phyloP scores from a whole-genome alignment of 495 filamentous ascomycete genomes.

The Penicillium odoratum region DNA sequence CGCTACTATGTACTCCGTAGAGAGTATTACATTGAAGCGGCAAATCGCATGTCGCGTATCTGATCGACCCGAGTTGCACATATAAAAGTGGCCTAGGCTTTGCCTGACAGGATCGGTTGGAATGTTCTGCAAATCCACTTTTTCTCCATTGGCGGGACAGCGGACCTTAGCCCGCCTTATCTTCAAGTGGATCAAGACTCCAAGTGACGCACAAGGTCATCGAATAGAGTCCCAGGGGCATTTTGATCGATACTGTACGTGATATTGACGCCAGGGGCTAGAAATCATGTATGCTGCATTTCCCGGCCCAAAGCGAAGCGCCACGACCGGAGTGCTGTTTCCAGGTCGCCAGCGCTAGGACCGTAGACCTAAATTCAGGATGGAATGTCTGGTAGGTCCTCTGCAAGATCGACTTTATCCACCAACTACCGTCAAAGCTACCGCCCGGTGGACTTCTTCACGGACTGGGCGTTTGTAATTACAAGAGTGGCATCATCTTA shows the following conservation, averaged over 20 bases:
- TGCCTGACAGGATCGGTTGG: conserved; percentile 10
- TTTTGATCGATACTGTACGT: background rate
- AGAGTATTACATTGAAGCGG: conserved; percentile 6
- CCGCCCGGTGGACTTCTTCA: background rate
- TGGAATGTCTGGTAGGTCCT: background rate
- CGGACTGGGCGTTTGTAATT: background rate
- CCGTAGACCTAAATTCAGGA: background rate
- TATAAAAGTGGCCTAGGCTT: background rate
- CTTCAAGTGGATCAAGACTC: conserved; percentile 4
- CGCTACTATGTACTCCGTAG: background rate
- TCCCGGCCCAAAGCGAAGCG: background rate
- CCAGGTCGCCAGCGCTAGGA: conserved; percentile 1
- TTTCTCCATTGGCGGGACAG: conserved; percentile 8
- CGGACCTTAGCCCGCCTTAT: conserved; percentile 3
- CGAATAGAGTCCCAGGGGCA: conserved; percentile 4
- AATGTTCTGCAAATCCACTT: conserved; percentile 7
- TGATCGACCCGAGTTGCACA: conserved; percentile 8
- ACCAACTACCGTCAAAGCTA: background rate
- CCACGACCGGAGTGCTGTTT: background rate
- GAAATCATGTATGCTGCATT: conserved; percentile 1
- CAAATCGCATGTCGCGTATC: conserved; percentile 9
- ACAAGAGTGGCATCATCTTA: background rate
- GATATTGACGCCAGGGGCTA: background rate
- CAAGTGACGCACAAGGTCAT: conserved; percentile 11
- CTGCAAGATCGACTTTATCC: conserved; percentile 4